Base-by-base conservation (phyloP, 768 basidiomycete species). In the Tricholoma sp. region DNA sequence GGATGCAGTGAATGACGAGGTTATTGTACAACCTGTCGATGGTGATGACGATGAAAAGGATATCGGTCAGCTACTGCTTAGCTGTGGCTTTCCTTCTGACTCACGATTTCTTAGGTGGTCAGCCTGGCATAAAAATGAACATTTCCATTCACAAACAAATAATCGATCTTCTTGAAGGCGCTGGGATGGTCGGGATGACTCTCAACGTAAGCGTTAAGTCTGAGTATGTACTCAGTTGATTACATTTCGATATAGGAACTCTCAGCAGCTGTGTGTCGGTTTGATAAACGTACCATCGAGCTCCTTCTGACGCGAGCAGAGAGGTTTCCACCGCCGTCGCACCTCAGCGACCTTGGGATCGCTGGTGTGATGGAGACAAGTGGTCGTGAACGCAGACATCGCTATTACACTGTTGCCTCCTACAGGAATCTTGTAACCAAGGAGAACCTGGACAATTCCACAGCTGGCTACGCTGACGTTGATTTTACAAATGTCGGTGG, bases 351-450 rank as follows among this genome's bases (percentile, higher is more conserved):
- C 67, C 74, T 90, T 39, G 79, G 83, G 28, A 80, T 91, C 50
- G 79, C 80, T 18, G 81, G 84, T 36, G 68, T 91, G 29, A 86
- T 88, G 79, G 95, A 97, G 71, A 91, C 84, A 0, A 77, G 80
- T 59, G 91, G 91, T 4, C 84, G 93, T 34, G 91, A 98, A 72
- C 86, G 93, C 29, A 87, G 92, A 20, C 84, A 92, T 67, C 80
- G 92, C 59, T 92, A 92, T 66, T 94, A 84, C 73, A 90, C 91
- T 0, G 68, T 88, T 44, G 77, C 80, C 1, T 82, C 85, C 31
- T 96, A 90, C 70, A 79, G 75, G 31, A 68, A 74, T 31, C 74
- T 91, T 32, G 79, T 93, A 49, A 71, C 75, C 2, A 74, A 76
- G 45, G 89, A 94, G 68, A 80, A 81, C 7, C 76, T 94, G 24